Conservation (phyloP, 1,284 basidiomycete genomes). For the Gastroboletus turbinatus region DNA sequence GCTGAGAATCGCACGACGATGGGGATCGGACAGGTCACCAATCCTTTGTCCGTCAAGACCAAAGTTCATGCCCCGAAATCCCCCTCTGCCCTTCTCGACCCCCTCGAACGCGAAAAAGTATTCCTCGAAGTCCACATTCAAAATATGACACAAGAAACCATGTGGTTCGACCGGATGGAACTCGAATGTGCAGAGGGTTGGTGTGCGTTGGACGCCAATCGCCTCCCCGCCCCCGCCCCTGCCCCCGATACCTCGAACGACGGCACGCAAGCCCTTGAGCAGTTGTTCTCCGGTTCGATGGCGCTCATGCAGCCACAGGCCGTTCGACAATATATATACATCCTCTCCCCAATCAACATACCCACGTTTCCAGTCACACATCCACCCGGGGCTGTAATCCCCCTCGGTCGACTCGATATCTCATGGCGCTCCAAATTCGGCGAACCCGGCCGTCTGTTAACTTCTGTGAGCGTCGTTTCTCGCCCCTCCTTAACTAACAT, state of each 20-base stretch:
- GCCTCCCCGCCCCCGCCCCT: background rate
- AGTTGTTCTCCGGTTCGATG: slow-evolving; percentile 59
- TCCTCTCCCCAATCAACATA: slow-evolving; percentile 55
- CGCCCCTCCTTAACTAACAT: background rate
- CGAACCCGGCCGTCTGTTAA: slow-evolving; percentile 79
- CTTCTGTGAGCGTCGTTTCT: slow-evolving; percentile 48
- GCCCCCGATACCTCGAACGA: slow-evolving; percentile 14
- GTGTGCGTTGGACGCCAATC: slow-evolving; percentile 56
- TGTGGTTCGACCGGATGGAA: slow-evolving; percentile 74
- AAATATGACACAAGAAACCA: slow-evolving; percentile 73
- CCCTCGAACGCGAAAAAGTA: slow-evolving; percentile 68
- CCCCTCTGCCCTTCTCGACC: slow-evolving; percentile 64
- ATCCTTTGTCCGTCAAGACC: slow-evolving; percentile 87
- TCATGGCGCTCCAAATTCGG: slow-evolving; percentile 80
- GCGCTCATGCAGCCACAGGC: slow-evolving; percentile 80
- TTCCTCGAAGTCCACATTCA: slow-evolving; percentile 89
- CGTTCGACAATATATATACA: slow-evolving; percentile 81
- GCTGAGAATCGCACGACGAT: background rate
- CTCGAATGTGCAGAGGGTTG: slow-evolving; percentile 77
- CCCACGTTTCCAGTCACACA: slow-evolving; percentile 51
- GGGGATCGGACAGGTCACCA: slow-evolving; percentile 60
- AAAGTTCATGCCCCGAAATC: slow-evolving; percentile 78
- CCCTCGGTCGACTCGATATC: slow-evolving; percentile 80
- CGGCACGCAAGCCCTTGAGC: slow-evolving; percentile 18
- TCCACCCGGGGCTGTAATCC: slow-evolving; percentile 66